Conservation (phyloP, 1,284 basidiomycete species). For the Microbotryum saponariae region DNA sequence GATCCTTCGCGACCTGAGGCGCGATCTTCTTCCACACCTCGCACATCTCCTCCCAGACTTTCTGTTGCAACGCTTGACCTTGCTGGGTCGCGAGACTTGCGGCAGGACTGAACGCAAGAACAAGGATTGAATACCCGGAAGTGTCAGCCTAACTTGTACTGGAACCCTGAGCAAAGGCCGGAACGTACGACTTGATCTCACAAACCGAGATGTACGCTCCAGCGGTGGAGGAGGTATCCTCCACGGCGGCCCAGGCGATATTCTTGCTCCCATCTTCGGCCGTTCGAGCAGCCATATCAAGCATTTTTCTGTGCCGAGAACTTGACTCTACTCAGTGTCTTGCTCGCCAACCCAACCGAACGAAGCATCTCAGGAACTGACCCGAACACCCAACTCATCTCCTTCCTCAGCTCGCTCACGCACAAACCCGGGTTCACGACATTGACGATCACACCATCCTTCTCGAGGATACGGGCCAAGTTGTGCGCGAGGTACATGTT, state of each 20-base stretch:
- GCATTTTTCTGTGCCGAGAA: neutral
- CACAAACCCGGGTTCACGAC: constrained; percentile 33
- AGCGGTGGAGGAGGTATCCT: neutral
- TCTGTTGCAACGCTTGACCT: constrained; percentile 7
- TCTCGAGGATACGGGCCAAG: constrained; percentile 14
- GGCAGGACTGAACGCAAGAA: neutral
- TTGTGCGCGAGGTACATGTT: constrained; percentile 22
- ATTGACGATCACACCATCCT: constrained; percentile 23
- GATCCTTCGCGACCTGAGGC: neutral
- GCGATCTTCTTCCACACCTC: constrained; percentile 12
- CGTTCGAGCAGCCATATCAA: constrained; percentile 6
- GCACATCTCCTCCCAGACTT: constrained; percentile 18
- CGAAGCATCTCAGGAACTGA: neutral
- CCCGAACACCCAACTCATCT: neutral
- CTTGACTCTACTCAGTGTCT: neutral
- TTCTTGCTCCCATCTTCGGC: constrained; percentile 12
- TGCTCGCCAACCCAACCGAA: neutral
- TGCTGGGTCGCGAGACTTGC: constrained; percentile 1
- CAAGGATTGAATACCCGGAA: neutral
- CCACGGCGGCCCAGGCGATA: constrained; percentile 11
- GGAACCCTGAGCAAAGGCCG: neutral
- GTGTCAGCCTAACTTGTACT: neutral
- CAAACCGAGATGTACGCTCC: constrained; percentile 18
- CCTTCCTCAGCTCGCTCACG: constrained; percentile 17
- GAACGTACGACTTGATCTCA: constrained; percentile 4